Conservation (phyloP, 139 green algal genomes). For the Volvox africanus region DNA sequence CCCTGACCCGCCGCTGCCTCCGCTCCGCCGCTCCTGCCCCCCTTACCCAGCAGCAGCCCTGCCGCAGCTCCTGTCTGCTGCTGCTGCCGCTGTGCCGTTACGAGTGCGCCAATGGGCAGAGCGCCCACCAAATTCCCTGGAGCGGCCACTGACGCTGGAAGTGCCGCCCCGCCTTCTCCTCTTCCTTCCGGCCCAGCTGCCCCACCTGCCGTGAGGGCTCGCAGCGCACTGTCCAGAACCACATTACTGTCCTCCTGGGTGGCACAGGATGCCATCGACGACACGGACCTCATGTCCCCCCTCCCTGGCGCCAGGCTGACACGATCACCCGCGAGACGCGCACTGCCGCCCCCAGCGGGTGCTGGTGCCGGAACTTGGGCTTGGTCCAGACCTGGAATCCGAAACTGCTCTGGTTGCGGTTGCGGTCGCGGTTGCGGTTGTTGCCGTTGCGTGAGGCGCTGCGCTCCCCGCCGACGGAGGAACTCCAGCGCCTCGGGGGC, state of each 20-base stretch:
- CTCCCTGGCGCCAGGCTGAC: background rate
- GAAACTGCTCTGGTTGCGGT: background rate
- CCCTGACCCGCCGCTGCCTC: background rate
- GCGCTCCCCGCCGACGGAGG: constrained; percentile 37
- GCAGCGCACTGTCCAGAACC: constrained; percentile 28
- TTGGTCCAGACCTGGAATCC: background rate
- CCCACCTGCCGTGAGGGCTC: background rate
- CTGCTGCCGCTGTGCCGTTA: constrained; percentile 7
- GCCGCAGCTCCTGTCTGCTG: background rate
- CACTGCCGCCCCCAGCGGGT: background rate
- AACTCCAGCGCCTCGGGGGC: constrained; percentile 44
- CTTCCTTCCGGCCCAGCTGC: background rate
- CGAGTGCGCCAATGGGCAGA: background rate
- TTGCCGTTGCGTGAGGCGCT: constrained; percentile 16
- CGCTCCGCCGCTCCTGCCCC: background rate
- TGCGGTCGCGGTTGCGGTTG: background rate
- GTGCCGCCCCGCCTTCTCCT: background rate
- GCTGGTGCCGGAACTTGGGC: background rate
- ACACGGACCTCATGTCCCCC: background rate
- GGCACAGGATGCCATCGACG: background rate
- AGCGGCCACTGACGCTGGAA: background rate
- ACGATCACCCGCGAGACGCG: background rate
- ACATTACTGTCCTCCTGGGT: constrained; percentile 29
- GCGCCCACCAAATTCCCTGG: background rate
- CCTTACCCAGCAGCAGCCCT: background rate